Conservation (phyloP, 768 basidiomycete species). For the Suillus tomentosus region DNA sequence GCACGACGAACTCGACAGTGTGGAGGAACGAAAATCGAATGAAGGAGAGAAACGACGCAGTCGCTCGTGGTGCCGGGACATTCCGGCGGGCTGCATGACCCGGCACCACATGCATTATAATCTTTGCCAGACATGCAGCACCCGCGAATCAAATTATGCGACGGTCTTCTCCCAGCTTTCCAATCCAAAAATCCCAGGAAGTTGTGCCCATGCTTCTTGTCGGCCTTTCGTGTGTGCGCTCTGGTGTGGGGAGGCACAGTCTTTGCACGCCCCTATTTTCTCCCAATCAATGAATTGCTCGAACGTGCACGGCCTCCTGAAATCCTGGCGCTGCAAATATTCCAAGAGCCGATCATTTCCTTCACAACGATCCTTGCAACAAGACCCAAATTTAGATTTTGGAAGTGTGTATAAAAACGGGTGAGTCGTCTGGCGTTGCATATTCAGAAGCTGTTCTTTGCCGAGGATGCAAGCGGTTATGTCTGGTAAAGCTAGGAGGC, state of each 20-base stretch:
- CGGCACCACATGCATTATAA: too few species aligned
- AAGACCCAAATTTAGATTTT: neutral
- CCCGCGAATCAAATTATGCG: neutral
- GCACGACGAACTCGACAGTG: too few species aligned
- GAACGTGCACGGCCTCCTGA: neutral
- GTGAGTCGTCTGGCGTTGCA: neutral
- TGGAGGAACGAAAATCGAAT: too few species aligned
- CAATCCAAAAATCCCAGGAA: neutral
- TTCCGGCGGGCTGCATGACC: too few species aligned
- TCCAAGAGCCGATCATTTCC: neutral
- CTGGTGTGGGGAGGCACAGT: neutral
- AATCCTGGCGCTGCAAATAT: neutral
- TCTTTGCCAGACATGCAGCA: too few species aligned
- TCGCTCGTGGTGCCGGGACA: too few species aligned
- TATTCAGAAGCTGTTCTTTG: neutral
- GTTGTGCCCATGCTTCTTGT: neutral
- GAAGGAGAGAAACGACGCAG: too few species aligned
- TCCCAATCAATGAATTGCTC: neutral
- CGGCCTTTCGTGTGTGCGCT: neutral
- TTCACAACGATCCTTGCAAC: neutral
- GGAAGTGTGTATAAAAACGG: neutral
- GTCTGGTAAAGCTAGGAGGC: neutral
- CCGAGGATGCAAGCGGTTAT: neutral
- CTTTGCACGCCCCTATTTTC: neutral
- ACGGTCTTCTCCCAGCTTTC: neutral